Base-by-base conservation (phyloP, 805 yeast genomes). In the Wickerhamomyces sydowiorum region DNA sequence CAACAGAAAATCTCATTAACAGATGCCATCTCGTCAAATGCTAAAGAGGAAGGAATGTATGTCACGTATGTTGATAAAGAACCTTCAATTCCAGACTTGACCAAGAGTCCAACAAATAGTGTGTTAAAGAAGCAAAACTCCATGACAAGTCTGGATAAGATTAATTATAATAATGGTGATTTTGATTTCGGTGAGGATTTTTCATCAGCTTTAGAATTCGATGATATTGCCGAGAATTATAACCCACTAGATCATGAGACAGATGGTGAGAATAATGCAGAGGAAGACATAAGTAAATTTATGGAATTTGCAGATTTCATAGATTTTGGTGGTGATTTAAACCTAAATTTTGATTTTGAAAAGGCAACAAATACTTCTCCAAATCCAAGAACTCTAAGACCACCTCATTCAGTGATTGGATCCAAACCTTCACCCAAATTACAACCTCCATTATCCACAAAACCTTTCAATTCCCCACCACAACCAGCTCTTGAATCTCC, bases 11-110 rank as follows among this genome's bases (percentile, higher is more conserved):
- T 39, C 27, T 53, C 57, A 1, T 31, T 54, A 7, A 42, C 49
- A 14, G 70, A 67, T 36, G 56, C 62, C 0, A 53, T 66, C 10
- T 62, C 66, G 1, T 46, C 58, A 1, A 67, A 68, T 36, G 72
- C 71, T 7, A 65, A 62, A 44, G 69, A 62, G 47, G 69, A 62
- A 50, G 82, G 81, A 6, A 74, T 74, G 76, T 57, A 64, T 37
- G 64, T 76, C 13, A 32, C 35, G 3, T 13, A 18, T n/a, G 65
- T 42, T n/a, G 53, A 51, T 12, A 34, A 36, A 20, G 54, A 43
- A 1, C 18, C 20, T 1, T 36, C 35, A 18, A 34, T 39, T 23
- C 70, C 70, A 1, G 69, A 65, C 48, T 42, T 61, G 29, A 48
- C 53, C 9, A 64, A 64, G 40, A 62, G 69, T 4, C 70, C 72